These are phyloP conservation scores for Brettanomyces sp. DNA, from an alignment of 805 yeast species.

Conservation along the genomic window DNA sequence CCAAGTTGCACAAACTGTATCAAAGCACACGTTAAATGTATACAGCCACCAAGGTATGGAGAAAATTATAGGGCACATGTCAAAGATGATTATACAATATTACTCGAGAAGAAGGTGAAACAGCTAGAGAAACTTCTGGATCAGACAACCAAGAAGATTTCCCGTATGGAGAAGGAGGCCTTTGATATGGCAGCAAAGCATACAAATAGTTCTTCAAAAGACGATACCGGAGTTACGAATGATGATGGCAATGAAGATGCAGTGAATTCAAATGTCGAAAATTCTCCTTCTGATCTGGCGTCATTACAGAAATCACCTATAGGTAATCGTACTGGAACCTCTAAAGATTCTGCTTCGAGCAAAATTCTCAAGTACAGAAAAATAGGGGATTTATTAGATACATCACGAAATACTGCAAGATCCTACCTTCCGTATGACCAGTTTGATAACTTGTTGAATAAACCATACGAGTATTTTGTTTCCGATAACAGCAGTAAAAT, in stretches of 20 bases:
- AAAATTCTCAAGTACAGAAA: constrained; percentile 20
- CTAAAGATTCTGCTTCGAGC: background rate
- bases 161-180: constrained; percentile 1
- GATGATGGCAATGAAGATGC: constrained; percentile 1
- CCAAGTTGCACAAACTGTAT: constrained; percentile 62
- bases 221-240: background rate
- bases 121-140: constrained; percentile 41
- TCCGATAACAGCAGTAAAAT: constrained; percentile 7
- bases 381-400: constrained; percentile 15
- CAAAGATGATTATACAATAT: constrained; percentile 49
- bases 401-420: background rate
- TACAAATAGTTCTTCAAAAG: background rate
- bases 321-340: background rate
- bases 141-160: constrained; percentile 5
- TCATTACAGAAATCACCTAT: background rate
- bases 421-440: constrained; percentile 7
- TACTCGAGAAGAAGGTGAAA: constrained; percentile 46
- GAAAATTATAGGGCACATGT: constrained; percentile 27
- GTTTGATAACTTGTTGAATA: constrained; percentile 12
- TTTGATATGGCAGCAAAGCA: background rate
- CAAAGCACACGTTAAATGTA: constrained; percentile 51
- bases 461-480: constrained; percentile 15
- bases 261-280: background rate
- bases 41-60: constrained; percentile 55
- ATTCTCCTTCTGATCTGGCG: background rate